These are phyloP conservation scores for Tricholoma furcatifolium DNA, from an alignment of 768 basidiomycete genomes.

Conservation along the genomic window DNA sequence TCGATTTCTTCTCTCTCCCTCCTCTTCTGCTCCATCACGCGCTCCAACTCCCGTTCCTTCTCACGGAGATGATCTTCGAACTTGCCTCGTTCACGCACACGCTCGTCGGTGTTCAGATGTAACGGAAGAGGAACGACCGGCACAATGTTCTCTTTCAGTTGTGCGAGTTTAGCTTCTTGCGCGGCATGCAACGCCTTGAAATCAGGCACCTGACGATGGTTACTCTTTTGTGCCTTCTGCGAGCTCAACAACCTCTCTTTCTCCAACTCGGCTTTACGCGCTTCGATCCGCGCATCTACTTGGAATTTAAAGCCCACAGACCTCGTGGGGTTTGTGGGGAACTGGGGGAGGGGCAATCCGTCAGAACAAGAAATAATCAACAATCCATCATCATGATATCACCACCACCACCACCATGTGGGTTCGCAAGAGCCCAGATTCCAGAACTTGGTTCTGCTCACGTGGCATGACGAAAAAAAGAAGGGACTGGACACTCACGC, in stretches of 20 bases:
- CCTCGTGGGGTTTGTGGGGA: conserved; percentile 34
- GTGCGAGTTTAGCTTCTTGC: conserved; percentile 39
- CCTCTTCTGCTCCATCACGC: conserved; percentile 44
- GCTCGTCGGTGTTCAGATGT: conserved; percentile 50
- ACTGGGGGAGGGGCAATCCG: conserved; percentile 17
- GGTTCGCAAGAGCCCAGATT: too few species aligned
- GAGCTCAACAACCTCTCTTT: conserved; percentile 22
- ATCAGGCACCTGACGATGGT: conserved; percentile 37
- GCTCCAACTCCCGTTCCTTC: conserved; percentile 54
- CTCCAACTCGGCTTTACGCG: conserved; percentile 40
- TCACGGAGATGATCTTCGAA: conserved; percentile 59
- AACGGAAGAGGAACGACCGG: conserved; percentile 49
- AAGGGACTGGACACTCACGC: conserved; percentile 11
- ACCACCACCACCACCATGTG: too few species aligned
- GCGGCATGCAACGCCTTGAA: conserved; percentile 55
- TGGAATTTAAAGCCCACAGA: conserved; percentile 54
- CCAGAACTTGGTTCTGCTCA: not conserved
- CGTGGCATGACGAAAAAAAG: conserved; percentile 10
- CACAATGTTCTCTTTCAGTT: conserved; percentile 45
- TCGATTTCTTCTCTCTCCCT: conserved; percentile 52
- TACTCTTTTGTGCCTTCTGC: conserved; percentile 18
- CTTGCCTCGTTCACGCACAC: conserved; percentile 60
- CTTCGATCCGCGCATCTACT: conserved; percentile 46
- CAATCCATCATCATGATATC: conserved; percentile 2
- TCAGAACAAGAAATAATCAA: conserved; percentile 1